Evolutionary conservation across 805 yeast species (phyloP).

Genomic region (Cyberlindnera lachancei): DNA sequence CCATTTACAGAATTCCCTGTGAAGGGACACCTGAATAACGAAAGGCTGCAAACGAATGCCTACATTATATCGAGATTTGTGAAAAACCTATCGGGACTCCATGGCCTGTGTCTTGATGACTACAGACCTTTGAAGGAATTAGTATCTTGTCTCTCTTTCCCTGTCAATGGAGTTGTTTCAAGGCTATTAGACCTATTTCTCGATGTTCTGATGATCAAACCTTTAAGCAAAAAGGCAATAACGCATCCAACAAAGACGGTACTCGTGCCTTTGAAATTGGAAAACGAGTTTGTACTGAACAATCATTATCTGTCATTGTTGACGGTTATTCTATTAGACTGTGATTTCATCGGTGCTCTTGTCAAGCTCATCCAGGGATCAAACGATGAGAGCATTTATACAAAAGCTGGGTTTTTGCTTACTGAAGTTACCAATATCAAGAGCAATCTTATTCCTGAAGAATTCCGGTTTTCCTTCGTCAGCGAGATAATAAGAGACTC

Average conservation of each 20-base stretch:
- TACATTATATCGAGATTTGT: slow-evolving; percentile 52
- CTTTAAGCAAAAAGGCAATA: slow-evolving; percentile 29
- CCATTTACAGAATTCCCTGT: slow-evolving; percentile 62
- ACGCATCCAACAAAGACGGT: slow-evolving; percentile 12
- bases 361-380: slow-evolving; percentile 33
- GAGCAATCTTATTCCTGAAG: slow-evolving; percentile 45
- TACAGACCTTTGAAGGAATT: slow-evolving; percentile 50
- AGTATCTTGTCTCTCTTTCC: slow-evolving; percentile 52
- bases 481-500: slow-evolving; percentile 26
- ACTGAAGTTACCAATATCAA: slow-evolving; percentile 55
- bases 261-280: slow-evolving; percentile 26
- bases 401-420: slow-evolving; percentile 57
- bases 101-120: slow-evolving; percentile 51
- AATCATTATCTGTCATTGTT: slow-evolving; percentile 65
- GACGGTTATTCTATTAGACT: slow-evolving; percentile 43
- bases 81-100: slow-evolving; percentile 71
- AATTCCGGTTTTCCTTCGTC: slow-evolving; percentile 26
- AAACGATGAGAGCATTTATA: slow-evolving; percentile 36
- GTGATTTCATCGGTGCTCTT: slow-evolving; percentile 46
- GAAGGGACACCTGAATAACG: slow-evolving; percentile 39
- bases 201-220: slow-evolving; percentile 55
- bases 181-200: slow-evolving; percentile 64
- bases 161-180: slow-evolving; percentile 49
- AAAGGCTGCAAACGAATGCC: slow-evolving; percentile 53
- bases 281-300: slow-evolving; percentile 35